A percentile compares a stretch with the other conserved stretches of the same genome.
phyloP scores from a whole-genome alignment of 73 alveolate genomes.

The Stentor roeselii region DNA sequence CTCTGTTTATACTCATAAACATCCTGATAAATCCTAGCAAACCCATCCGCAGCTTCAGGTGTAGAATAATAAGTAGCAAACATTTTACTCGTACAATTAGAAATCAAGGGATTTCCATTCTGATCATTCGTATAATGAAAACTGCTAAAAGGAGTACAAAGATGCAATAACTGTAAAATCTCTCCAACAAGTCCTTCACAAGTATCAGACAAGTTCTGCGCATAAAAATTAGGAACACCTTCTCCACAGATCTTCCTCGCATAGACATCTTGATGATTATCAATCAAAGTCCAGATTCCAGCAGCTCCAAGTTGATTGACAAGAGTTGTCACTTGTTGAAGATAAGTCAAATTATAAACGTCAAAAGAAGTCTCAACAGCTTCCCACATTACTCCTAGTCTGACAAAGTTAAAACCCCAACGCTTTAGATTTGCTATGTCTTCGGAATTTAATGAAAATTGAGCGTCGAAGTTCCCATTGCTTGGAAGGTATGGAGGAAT shows the following conservation, averaged over 20 bases:
- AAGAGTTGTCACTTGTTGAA: slow-evolving; percentile 46
- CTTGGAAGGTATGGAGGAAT: slow-evolving; percentile 72
- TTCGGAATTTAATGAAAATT: slow-evolving; percentile 52
- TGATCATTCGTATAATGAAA: slow-evolving; percentile 18
- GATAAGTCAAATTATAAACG: slow-evolving; percentile 65
- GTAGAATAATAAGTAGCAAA: slow-evolving; percentile 53
- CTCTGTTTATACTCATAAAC: slow-evolving; percentile 61
- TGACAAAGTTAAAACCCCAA: slow-evolving; percentile 78
- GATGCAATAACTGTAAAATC: slow-evolving; percentile 38
- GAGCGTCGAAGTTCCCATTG: slow-evolving; percentile 69
- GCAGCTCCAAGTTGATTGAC: slow-evolving; percentile 61
- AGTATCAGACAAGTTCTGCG: slow-evolving; percentile 49
- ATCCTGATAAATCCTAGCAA: slow-evolving; percentile 60
- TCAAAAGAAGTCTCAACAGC: slow-evolving; percentile 81
- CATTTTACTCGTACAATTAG: slow-evolving; percentile 21
- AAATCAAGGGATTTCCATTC: slow-evolving; percentile 29
- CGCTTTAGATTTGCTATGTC: slow-evolving; percentile 57
- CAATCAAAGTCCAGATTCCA: slow-evolving; percentile 75
- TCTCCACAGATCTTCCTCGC: slow-evolving; percentile 84
- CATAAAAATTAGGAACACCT: slow-evolving; percentile 80
- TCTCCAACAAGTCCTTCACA: slow-evolving; percentile 41
- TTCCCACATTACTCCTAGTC: slow-evolving; percentile 91
- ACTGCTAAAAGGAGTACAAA: neutral
- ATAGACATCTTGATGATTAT: slow-evolving; percentile 82
- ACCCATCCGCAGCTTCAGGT: slow-evolving; percentile 64